Base-by-base conservation (phyloP, 2,329 filamentous ascomycete genomes). In the Laburnicola sp. region DNA sequence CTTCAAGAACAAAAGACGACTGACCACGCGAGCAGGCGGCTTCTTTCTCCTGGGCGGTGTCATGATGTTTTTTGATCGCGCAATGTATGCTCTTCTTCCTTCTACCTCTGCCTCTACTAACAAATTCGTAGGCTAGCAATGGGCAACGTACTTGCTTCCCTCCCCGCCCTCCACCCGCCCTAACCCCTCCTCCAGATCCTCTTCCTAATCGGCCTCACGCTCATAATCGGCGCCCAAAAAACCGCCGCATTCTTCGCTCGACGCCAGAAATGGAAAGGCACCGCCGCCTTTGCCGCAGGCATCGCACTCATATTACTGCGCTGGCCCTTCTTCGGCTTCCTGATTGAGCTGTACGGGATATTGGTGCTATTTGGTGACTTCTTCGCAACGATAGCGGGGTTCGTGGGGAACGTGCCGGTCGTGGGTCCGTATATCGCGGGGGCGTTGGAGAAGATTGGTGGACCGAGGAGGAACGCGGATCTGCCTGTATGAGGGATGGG, bases 1-100 rank as follows among this genome's bases (percentile, higher is more conserved):
- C 10, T 10, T 2, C 3, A 47, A 25, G 45, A 42, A 53, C 46
- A 37, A 38, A 56, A 65, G 58, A 50, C 48, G 53, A 56, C 50
- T 66, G 61, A 60, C 31, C 38, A 43, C 45, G 42, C 49, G 40
- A 48, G 36, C 72, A 96, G 93, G 93, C 74, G 91, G 89, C 61
- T 87, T 97, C 80, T 99, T 99, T 81, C 84, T 99, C 50, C 83
- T 97, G 70, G 89, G 91, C 69, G 94, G 94, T 54, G 90, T 99
- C 7, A 82, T 99, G 76, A 84, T 99, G 76, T 97, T 99, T 79
- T 99, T 99, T 78, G 94, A 99, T 76, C 86, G 94, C 60, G 90
- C 94, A 68, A 92, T 97, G 90, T 93, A 79, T 69, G 86, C 45
- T 40, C 54, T 9, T 44, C 45, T 25, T 25, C 31, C 27, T 21